Evolutionary conservation across 768 basidiomycete genomes (phyloP).

Genomic region (Suillus weaverae): DNA sequence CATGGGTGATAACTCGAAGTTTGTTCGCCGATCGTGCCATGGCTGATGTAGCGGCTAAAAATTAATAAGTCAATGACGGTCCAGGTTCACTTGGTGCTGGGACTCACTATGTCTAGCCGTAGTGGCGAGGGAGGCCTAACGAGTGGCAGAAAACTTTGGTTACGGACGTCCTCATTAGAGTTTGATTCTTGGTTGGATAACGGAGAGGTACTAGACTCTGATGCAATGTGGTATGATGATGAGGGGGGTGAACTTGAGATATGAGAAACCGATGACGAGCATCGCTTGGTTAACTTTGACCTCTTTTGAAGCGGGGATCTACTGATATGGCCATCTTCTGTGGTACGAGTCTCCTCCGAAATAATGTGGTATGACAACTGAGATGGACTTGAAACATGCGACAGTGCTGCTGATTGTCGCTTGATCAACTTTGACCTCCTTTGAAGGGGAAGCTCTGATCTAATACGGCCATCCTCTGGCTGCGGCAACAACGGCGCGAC

Average conservation of each 20-base stretch:
- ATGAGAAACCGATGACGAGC: neutral
- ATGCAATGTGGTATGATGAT: too few species aligned
- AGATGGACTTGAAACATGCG: neutral
- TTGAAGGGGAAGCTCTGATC: neutral
- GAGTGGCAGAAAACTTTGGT: slow-evolving; percentile 19
- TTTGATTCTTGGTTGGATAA: neutral
- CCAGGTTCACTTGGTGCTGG: neutral
- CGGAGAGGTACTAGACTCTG: neutral
- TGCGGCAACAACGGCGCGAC: neutral
- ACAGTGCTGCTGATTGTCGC: neutral
- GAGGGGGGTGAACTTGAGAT: neutral
- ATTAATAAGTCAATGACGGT: slow-evolving; percentile 13
- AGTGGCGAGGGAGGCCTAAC: slow-evolving; percentile 28
- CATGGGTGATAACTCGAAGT: slow-evolving; percentile 15
- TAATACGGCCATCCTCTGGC: neutral
- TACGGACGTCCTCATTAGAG: neutral
- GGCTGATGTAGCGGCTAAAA: slow-evolving; percentile 29
- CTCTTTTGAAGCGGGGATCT: neutral
- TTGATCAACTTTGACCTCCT: slow-evolving; percentile 12
- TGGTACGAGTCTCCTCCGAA: neutral
- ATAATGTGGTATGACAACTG: neutral
- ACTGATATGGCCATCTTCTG: neutral
- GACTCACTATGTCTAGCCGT: slow-evolving; percentile 26
- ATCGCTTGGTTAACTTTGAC: slow-evolving; percentile 14
- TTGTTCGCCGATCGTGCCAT: slow-evolving; percentile 27